These are phyloP conservation scores for Xanthoparmelia taractica DNA, from an alignment of 495 filamentous ascomycete species.

Conservation along the genomic window DNA sequence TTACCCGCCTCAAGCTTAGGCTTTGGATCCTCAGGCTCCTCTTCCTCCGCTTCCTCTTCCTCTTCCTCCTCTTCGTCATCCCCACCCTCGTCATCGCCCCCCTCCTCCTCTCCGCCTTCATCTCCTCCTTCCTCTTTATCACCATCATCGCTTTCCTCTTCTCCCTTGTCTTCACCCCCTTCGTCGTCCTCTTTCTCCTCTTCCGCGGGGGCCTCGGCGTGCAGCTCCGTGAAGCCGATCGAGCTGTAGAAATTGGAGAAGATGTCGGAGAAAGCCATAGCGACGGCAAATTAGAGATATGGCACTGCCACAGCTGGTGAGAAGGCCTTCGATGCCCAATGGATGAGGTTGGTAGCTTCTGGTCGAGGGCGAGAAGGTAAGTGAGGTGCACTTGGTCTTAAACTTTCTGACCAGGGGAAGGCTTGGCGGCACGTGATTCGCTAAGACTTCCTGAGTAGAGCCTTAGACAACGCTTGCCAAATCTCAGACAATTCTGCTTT, in stretches of 20 bases:
- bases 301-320: conserved; percentile 6
- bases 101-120: conserved; percentile 41
- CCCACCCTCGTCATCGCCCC: conserved; percentile 40
- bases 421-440: conserved; percentile 16
- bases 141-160: conserved; percentile 35
- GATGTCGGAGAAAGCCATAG: conserved; percentile 58
- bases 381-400: background rate
- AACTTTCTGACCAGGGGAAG: background rate
- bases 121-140: conserved; percentile 40
- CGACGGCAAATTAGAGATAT: conserved; percentile 31
- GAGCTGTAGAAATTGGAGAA: conserved; percentile 55
- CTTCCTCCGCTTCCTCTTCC: conserved; percentile 74
- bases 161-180: conserved; percentile 39
- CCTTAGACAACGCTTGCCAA: background rate
- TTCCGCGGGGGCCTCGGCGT: conserved; percentile 52
- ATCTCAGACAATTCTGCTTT: background rate
- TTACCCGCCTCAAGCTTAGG: conserved; percentile 84
- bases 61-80: conserved; percentile 62
- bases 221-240: conserved; percentile 49
- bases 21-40: conserved; percentile 76
- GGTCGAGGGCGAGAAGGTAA: conserved; percentile 4
- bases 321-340: background rate
- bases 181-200: conserved; percentile 45
- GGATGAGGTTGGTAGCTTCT: background rate
- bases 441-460: background rate